phyloP scores from a whole-genome alignment of 2,329 filamentous ascomycete species.

The Microsporum ferrugineum region DNA sequence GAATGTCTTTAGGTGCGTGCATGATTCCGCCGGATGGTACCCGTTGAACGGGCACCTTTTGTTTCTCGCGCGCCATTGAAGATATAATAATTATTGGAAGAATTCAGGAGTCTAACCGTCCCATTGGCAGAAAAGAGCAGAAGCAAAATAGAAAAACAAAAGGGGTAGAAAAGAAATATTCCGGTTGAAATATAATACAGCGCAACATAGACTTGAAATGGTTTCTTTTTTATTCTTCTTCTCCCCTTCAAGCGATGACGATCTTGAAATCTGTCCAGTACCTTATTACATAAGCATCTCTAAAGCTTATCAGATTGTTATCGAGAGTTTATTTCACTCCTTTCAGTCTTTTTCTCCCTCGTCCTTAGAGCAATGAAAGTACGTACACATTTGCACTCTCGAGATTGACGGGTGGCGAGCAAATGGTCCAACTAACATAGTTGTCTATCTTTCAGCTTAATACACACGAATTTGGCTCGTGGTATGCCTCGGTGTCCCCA shows the following conservation, averaged over 20 bases:
- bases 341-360: background rate
- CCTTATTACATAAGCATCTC: background rate
- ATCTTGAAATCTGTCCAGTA: conserved; percentile 6
- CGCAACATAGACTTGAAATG: background rate
- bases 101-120: background rate
- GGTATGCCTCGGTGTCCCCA: background rate
- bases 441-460: background rate
- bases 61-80: conserved; percentile 60
- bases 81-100: background rate
- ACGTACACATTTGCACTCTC: background rate
- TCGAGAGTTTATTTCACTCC: background rate
- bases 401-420: background rate
- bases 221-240: background rate
- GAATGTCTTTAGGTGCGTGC: conserved; percentile 25
- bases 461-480: background rate
- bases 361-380: background rate
- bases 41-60: conserved; percentile 52
- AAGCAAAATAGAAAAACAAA: background rate
- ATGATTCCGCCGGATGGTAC: conserved; percentile 57
- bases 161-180: background rate
- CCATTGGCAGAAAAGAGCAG: background rate
- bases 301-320: background rate
- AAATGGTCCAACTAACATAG: background rate
- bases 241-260: background rate
- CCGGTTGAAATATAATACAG: background rate